Conservation (phyloP, 23 red algal species). For the Gracilaria domingensis region DNA sequence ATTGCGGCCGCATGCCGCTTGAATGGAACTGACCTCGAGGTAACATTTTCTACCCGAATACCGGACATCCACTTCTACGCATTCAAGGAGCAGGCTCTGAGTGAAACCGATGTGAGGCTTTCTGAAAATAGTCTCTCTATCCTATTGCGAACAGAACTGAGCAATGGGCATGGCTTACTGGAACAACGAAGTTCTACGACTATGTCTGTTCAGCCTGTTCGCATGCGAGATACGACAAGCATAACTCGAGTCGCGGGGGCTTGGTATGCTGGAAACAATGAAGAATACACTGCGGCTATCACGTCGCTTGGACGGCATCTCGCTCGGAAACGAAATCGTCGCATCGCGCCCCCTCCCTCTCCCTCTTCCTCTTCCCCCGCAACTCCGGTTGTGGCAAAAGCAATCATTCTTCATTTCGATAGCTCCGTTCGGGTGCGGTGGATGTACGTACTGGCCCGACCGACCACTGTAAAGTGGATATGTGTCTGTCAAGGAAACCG, state of each 20-base stretch:
- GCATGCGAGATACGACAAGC: constrained; percentile 26
- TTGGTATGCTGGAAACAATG: neutral
- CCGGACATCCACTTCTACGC: constrained; percentile 15
- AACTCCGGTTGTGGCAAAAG: neutral
- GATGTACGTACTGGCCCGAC: constrained; percentile 7
- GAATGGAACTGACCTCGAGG: constrained; percentile 15
- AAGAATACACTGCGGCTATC: constrained; percentile 3
- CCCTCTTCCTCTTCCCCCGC: neutral
- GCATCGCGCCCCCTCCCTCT: constrained; percentile 7
- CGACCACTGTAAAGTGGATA: constrained; percentile 11
- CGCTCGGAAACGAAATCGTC: constrained; percentile 17
- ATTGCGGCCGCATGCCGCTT: constrained; percentile 19
- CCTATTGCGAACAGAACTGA: constrained; percentile 23
- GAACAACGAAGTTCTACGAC: constrained; percentile 30
- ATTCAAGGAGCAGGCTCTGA: constrained; percentile 3
- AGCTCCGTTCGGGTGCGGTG: neutral
- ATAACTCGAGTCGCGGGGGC: constrained; percentile 22
- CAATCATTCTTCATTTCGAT: constrained; percentile 22
- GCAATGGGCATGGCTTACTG: constrained; percentile 10
- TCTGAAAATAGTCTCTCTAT: constrained; percentile 42
- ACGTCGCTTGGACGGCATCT: constrained; percentile 21
- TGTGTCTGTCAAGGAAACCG: constrained; percentile 8
- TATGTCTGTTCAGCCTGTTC: constrained; percentile 30
- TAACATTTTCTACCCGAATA: constrained; percentile 23
- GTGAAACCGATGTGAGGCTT: neutral